Base-by-base conservation (phyloP, 768 basidiomycete genomes). In the Mycena epipterygia region DNA sequence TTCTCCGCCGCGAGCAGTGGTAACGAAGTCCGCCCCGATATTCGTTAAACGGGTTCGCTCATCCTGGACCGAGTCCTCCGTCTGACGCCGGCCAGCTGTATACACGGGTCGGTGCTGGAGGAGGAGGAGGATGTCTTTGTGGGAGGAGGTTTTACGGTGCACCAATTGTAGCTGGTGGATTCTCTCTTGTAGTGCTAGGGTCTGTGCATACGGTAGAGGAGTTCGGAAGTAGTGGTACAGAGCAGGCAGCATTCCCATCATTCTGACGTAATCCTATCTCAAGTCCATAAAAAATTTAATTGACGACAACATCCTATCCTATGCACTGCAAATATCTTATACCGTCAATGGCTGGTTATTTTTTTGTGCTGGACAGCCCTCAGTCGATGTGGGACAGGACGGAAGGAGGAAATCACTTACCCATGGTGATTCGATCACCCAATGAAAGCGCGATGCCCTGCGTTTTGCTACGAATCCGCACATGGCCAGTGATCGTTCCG, bases 401-500 rank as follows among this genome's bases (percentile, higher is more conserved):
- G 35, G 29, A 37, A 48, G 51, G 23, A n/a, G 30, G 17, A 13
- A 56, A 32, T 21, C 33, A 80, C 83, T 61, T 65, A 88, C 88
- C 84, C 86, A 88, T 88, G 52, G 88, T 95, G 76, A 96, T 95
- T 76, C 91, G 87, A 81, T 97, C 96, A n/a, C 95, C 97, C 71
- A 99, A 81, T 21, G 94, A 95, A 70, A 98, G 85, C 2, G 97
- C 97, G 70, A 99, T 98, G 61, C 97, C 97, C 80, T 99, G 97
- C 27, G 97, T 98, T 84, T 99, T 98, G 78, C 95, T 96, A 67
- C 97, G 89, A 78, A 99, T 98, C 59, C 97, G 90, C 12, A 99
- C 95, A 81, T 99, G 97, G 0, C 97, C 97, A 17, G 91, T 91
- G 66, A 99, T 92, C 7, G 86, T 88, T 0, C 96, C 96, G 14